Conservation (phyloP, 2,329 filamentous ascomycete genomes). For the Neonectria ditissima region DNA sequence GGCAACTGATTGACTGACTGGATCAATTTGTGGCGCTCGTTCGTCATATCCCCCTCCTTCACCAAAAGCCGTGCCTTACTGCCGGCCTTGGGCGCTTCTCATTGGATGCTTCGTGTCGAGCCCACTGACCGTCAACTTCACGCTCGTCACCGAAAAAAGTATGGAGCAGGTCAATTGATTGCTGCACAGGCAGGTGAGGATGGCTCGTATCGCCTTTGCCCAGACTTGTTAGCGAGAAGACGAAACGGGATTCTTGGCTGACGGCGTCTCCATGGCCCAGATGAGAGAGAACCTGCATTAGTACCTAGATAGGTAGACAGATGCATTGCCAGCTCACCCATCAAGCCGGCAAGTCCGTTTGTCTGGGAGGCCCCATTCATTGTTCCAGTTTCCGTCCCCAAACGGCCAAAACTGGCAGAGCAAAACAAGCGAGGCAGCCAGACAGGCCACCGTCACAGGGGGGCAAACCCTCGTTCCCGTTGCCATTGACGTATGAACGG, state of each 20-base stretch:
- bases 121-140: not conserved
- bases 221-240: too few relatives aligned
- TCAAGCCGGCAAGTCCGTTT: not conserved
- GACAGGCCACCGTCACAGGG: too few relatives aligned
- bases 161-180: not conserved
- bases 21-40: not conserved
- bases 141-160: not conserved
- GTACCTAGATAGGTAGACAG: not conserved
- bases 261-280: not conserved
- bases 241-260: not conserved
- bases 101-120: not conserved
- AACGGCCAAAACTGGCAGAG: not conserved
- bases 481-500: not conserved
- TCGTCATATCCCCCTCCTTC: not conserved
- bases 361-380: not conserved
- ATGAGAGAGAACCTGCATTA: not conserved
- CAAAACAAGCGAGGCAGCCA: not conserved
- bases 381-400: not conserved
- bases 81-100: not conserved
- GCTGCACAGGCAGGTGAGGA: not conserved
- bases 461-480: too few relatives aligned
- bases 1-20: too few relatives aligned
- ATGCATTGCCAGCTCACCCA: not conserved
- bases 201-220: not conserved
- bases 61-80: not conserved